Percentiles rank a stretch among this genome's conserved stretches.
Evolutionary conservation across 164 flowering plant species (phyloP).

Genomic region (Chimonanthus salicifolius): DNA sequence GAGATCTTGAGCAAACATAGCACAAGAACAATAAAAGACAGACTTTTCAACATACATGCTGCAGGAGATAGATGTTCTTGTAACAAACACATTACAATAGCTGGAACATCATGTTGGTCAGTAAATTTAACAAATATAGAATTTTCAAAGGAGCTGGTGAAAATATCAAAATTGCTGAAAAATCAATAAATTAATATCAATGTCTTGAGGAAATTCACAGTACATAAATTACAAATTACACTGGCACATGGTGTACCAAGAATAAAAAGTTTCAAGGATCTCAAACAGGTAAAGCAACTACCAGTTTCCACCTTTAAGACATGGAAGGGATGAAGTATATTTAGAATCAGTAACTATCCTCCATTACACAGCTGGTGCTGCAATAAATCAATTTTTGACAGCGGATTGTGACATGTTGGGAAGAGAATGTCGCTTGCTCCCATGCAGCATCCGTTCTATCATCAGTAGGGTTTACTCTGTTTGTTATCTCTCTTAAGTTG

Average conservation of each 20-base stretch:
- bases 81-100: conserved; percentile 2
- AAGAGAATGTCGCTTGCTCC: conserved; percentile 27
- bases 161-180: conserved; percentile 20
- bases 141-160: conserved; percentile 3
- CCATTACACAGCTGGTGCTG: conserved; percentile 19
- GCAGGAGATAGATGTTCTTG: conserved; percentile 2
- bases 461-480: conserved; percentile 67
- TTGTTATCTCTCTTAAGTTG: conserved; percentile 98
- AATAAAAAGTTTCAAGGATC: conserved; percentile 40
- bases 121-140: neutral
- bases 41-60: conserved; percentile 5
- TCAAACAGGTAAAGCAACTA: conserved; percentile 30
- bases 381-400: conserved; percentile 22
- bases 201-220: conserved; percentile 50
- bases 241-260: conserved; percentile 40
- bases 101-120: conserved; percentile 6
- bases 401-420: conserved; percentile 19
- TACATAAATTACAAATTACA: conserved; percentile 57
- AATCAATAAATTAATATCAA: conserved; percentile 61
- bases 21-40: conserved; percentile 12
- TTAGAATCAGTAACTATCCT: conserved; percentile 18
- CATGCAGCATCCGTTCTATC: conserved; percentile 16
- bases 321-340: conserved; percentile 28
- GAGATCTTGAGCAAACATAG: conserved; percentile 14
- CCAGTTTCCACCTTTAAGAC: conserved; percentile 21